Percentiles rank a stretch among this genome's conserved stretches.
phyloP scores from a whole-genome alignment of 371 early-diverging fungal species.

The Synchytrium microbalum region DNA sequence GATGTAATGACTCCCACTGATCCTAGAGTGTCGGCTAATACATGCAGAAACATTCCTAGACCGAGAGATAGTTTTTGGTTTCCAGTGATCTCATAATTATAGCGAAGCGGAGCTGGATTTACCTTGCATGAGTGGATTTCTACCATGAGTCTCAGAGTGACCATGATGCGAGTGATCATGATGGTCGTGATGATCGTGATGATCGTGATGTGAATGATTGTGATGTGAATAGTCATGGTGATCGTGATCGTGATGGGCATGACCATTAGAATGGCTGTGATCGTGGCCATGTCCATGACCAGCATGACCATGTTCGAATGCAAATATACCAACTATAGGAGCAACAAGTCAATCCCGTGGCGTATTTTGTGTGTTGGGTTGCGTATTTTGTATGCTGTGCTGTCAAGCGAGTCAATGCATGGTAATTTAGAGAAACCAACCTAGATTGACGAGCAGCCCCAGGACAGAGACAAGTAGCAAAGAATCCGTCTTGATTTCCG shows the following conservation, averaged over 20 bases:
- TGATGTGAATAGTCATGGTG: conserved; percentile 37
- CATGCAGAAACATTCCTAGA: conserved; percentile 85
- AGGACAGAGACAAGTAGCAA: conserved; percentile 79
- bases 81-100: conserved; percentile 5
- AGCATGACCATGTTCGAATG: conserved; percentile 64
- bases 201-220: conserved; percentile 22
- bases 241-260: conserved; percentile 22
- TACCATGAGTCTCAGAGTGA: conserved; percentile 9
- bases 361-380: no score
- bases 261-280: conserved; percentile 22
- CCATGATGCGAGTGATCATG: conserved; percentile 24
- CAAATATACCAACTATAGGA: conserved; percentile 79
- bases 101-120: conserved; percentile 5
- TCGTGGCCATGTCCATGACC: conserved; percentile 47
- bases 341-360: no score
- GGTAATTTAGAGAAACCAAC: conserved; percentile 12
- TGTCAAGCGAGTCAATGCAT: not conserved
- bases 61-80: conserved; percentile 2
- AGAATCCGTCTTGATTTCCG: conserved; percentile 69
- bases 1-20: conserved; percentile 93
- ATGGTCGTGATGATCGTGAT: conserved; percentile 24
- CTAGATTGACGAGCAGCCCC: conserved; percentile 80
- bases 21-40: conserved; percentile 91
- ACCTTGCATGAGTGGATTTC: conserved; percentile 29
- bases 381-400: not conserved